Conservation (phyloP, 306 rosid genomes). For the Quillaja saponaria region DNA sequence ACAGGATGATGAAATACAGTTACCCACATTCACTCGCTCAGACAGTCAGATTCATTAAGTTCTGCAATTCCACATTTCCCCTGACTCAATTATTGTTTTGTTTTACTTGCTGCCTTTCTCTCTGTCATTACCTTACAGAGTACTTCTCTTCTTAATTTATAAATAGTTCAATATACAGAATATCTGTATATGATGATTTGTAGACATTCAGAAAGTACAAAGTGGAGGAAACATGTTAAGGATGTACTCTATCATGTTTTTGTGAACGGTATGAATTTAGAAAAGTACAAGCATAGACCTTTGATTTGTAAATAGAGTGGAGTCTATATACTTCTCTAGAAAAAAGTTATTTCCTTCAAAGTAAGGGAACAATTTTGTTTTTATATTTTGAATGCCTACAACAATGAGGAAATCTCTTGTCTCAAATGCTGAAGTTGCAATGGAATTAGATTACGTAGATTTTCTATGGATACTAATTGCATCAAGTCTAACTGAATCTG, state of each 20-base stretch:
- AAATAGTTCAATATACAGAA: not conserved
- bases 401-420: conserved; percentile 4
- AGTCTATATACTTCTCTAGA: not conserved
- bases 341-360: not conserved
- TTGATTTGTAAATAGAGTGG: not conserved
- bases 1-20: too few relatives aligned
- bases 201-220: conserved; percentile 5
- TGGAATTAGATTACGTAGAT: too few relatives aligned
- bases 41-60: conserved; percentile 2
- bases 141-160: conserved; percentile 1
- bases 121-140: conserved; percentile 3
- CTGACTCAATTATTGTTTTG: not conserved
- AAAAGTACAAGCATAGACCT: not conserved
- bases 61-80: conserved; percentile 1
- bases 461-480: too few relatives aligned
- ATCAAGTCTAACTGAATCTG: not conserved
- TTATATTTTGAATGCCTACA: conserved; percentile 5
- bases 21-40: not conserved
- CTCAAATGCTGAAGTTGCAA: not conserved
- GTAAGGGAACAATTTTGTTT: conserved; percentile 5
- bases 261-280: not conserved
- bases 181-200: conserved; percentile 9
- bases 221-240: conserved; percentile 6
- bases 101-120: conserved; percentile 10
- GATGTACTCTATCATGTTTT: not conserved